A percentile compares a stretch with the other conserved stretches of the same genome.
phyloP scores from a whole-genome alignment of 371 early-diverging fungal genomes.

The Actinomucor elegans region DNA sequence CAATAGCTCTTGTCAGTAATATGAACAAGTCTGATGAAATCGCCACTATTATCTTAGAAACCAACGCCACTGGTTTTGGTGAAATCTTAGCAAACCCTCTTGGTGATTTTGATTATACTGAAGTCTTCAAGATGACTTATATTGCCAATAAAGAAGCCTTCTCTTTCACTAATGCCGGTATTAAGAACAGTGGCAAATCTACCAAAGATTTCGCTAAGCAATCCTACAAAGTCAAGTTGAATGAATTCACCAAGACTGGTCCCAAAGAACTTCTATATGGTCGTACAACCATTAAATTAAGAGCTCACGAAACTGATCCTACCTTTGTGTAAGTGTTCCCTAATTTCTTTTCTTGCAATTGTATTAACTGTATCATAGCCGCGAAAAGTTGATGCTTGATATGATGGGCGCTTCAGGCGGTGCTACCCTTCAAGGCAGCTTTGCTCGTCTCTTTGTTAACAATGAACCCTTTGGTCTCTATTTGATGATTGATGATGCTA shows the following conservation, averaged over 20 bases:
- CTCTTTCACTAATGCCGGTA: constrained; percentile 37
- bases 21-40: constrained; percentile 38
- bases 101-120: constrained; percentile 28
- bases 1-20: constrained; percentile 31
- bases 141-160: constrained; percentile 46
- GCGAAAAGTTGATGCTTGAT: constrained; percentile 53
- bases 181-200: constrained; percentile 52
- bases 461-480: constrained; percentile 49
- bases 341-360: neutral
- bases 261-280: constrained; percentile 33
- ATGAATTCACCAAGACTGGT: constrained; percentile 25
- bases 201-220: constrained; percentile 55
- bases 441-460: constrained; percentile 56
- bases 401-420: constrained; percentile 50
- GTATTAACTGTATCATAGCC: constrained; percentile 17
- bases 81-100: constrained; percentile 27
- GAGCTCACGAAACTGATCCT: constrained; percentile 55
- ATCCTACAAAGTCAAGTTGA: constrained; percentile 49
- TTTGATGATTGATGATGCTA: constrained; percentile 55
- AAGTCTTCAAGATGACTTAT: constrained; percentile 39
- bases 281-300: constrained; percentile 51
- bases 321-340: constrained; percentile 38
- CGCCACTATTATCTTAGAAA: constrained; percentile 49
- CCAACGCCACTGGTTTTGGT: constrained; percentile 32
- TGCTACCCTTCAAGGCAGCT: constrained; percentile 48